A percentile compares a stretch with the other conserved stretches of the same genome.
phyloP scores from a whole-genome alignment of 2,329 filamentous ascomycete genomes.

The Trichophyton benhamiae region DNA sequence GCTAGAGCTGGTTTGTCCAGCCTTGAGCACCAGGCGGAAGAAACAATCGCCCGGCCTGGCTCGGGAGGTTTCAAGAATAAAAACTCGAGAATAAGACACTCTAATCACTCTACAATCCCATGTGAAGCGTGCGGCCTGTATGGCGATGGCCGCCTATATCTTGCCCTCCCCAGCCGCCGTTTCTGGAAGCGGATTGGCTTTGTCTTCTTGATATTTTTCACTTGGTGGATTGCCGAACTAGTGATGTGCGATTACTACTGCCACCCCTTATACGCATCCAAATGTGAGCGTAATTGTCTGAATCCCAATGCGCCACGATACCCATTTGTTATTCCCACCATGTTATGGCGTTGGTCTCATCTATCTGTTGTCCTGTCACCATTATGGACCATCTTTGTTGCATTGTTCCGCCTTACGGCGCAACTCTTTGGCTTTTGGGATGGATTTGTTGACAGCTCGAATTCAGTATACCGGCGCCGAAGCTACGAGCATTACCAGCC shows the following conservation, averaged over 20 bases:
- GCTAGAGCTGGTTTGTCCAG: constrained; percentile 29
- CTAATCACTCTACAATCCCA: constrained; percentile 9
- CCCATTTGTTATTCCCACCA: constrained; percentile 45
- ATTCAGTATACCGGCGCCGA: not conserved
- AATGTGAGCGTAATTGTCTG: constrained; percentile 40
- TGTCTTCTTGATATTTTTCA: constrained; percentile 28
- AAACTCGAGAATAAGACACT: constrained; percentile 5
- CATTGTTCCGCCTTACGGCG: constrained; percentile 21
- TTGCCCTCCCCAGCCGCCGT: constrained; percentile 25
- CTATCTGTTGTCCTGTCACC: constrained; percentile 20
- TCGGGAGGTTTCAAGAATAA: constrained; percentile 11
- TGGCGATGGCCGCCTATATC: constrained; percentile 21
- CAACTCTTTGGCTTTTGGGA: constrained; percentile 32
- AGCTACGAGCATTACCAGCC: not conserved
- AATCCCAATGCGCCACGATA: constrained; percentile 41
- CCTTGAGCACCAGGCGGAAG: constrained; percentile 27
- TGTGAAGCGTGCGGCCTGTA: constrained; percentile 19
- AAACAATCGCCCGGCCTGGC: constrained; percentile 6
- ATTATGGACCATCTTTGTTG: constrained; percentile 21
- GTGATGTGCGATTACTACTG: constrained; percentile 41
- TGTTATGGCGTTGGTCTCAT: constrained; percentile 39
- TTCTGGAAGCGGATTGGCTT: constrained; percentile 30
- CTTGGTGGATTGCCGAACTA: constrained; percentile 40
- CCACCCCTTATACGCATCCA: constrained; percentile 37
- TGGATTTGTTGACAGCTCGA: constrained; percentile 28